A percentile compares a stretch with the other conserved stretches of the same genome.
Evolutionary conservation across 345 rosid genomes (phyloP).

Genomic region (Citrus reticulata): DNA sequence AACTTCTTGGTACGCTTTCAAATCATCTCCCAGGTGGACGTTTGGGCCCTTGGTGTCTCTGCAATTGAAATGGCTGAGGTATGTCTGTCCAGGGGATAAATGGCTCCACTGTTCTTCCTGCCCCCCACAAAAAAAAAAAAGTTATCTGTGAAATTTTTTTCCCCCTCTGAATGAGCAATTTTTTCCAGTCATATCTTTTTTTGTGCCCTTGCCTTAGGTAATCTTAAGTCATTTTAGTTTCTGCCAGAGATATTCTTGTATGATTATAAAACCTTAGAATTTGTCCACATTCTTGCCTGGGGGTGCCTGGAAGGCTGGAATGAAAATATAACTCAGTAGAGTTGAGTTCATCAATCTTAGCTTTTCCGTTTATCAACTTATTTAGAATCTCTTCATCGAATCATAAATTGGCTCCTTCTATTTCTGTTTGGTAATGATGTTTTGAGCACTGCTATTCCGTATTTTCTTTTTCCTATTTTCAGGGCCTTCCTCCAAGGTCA

Average conservation of each 20-base stretch:
- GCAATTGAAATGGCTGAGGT: conserved; percentile 99
- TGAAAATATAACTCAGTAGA: neutral
- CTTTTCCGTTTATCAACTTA: neutral
- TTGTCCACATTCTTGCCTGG: neutral
- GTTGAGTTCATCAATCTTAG: conserved; percentile 5
- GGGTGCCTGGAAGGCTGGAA: neutral
- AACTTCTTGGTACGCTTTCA: conserved; percentile 9
- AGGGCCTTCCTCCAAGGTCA: conserved; percentile 99
- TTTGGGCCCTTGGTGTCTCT: conserved; percentile 99
- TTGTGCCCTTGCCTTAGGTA: neutral
- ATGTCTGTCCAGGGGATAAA: conserved; percentile 17
- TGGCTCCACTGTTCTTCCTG: neutral
- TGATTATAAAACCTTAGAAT: neutral
- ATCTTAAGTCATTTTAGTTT: neutral
- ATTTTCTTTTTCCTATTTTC: conserved; percentile 15
- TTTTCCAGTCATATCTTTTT: neutral
- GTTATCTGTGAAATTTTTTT: neutral
- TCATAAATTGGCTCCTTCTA: neutral
- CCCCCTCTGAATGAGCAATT: no score
- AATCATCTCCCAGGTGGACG: conserved; percentile 75
- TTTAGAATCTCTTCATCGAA: neutral
- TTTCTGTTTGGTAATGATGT: neutral
- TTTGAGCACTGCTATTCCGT: neutral
- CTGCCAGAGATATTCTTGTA: neutral
- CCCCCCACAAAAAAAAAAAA: neutral